Conservation (phyloP, 176 grass and related monocot genomes). For the Oryza officinalis region DNA sequence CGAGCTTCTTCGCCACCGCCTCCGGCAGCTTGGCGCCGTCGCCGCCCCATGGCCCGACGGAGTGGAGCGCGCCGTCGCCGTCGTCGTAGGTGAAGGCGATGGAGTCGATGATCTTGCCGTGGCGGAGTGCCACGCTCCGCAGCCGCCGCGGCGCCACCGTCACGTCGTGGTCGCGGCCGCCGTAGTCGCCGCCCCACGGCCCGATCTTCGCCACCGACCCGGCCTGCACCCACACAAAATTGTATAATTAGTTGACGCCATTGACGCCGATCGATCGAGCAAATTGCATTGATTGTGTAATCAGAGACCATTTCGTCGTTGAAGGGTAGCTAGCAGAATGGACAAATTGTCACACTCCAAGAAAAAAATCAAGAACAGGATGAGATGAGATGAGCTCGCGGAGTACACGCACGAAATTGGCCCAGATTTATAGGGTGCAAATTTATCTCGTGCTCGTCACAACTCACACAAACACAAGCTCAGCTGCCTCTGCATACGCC, state of each 20-base stretch:
- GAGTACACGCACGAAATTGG: too few relatives aligned
- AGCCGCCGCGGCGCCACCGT: constrained; percentile 37
- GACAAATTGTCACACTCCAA: too few relatives aligned
- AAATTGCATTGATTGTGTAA: neutral
- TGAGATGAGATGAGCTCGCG: too few relatives aligned
- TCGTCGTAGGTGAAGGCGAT: constrained; percentile 30
- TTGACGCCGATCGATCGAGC: neutral
- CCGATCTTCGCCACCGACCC: constrained; percentile 35
- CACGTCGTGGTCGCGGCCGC: constrained; percentile 21
- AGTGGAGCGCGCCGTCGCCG: neutral
- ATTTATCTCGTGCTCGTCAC: too few relatives aligned
- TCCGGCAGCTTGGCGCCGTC: neutral
- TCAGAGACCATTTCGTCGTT: neutral
- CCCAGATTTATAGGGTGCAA: too few relatives aligned
- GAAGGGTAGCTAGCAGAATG: neutral
- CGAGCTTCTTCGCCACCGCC: neutral
- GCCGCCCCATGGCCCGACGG: constrained; percentile 31
- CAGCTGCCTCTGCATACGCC: too few relatives aligned
- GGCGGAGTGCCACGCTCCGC: constrained; percentile 22
- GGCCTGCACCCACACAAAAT: neutral
- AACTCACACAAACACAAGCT: too few relatives aligned
- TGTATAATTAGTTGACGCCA: neutral
- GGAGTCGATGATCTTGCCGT: constrained; percentile 31
- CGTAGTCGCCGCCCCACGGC: constrained; percentile 31
- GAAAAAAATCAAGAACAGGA: too few relatives aligned